Base-by-base conservation (phyloP, 1,284 basidiomycete genomes). In the Entoloma clypeatum region DNA sequence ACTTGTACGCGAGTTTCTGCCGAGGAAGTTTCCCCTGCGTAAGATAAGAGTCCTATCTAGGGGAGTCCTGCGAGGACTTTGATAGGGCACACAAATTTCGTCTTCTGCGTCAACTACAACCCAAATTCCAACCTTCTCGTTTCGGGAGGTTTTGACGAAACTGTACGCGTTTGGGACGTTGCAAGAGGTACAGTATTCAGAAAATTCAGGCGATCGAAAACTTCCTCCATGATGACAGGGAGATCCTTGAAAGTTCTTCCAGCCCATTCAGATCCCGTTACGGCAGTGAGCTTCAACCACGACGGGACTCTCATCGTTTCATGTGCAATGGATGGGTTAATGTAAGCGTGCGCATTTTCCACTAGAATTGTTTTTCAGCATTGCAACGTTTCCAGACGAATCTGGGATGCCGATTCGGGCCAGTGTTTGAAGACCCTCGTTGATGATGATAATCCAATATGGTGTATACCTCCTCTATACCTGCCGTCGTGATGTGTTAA, bases 361-460 rank as follows among this genome's bases (percentile, higher is more conserved):
- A 29, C 2, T 18, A 36, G 39, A n/a, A 21, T 37, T 19, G 32
- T 45, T 41, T 40, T 43, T 23, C 23, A 4, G 39, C 49, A 42
- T 43, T 41, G 23, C 39, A 31, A 30, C 24, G 27, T 43, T 29
- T 17, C 23, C 55, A 95, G 93, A 60, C 92, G 94, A 38, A 79
- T 96, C 49, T 99, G 96, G 96, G 94, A 98, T 57, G 85, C 91
- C 0, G 85, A 92, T 41, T 94, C 92, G 0, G 96, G 94, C 1
- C 93, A 98, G 62, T 99, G 96, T 65, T 71, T 99, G 29, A 98
- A 95, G 62, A 99, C 96, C 3, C 64, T 99, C 18, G 92, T 94
- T 8, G 94, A 98, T 54, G 92, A 94, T 55, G 91, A 94, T 49
- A 95, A 95, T 66, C 88, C 91, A 3, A 91, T 95, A 41, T 88